Evolutionary conservation across 148 eudicot species (phyloP).

Genomic region (Rhododendron mucronatum): DNA sequence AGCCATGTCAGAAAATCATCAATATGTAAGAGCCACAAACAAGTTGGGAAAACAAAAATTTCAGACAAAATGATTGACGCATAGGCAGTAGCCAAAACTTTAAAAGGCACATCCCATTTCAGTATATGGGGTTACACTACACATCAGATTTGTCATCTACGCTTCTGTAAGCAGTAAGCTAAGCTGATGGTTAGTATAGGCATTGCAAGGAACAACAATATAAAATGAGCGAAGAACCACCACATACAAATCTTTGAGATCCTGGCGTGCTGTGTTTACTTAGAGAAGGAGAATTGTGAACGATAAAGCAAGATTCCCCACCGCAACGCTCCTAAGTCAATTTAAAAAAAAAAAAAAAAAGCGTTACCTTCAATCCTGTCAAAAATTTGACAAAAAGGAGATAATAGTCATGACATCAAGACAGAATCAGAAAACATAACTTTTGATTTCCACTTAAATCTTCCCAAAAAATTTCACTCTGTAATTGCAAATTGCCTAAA

Average conservation of each 20-base stretch:
- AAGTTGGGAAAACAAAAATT: too few species aligned
- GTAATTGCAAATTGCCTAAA: not conserved
- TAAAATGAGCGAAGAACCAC: not conserved
- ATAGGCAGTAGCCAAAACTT: too few species aligned
- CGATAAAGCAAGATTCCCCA: slow-evolving; percentile 43
- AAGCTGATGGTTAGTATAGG: not conserved
- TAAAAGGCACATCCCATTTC: too few species aligned
- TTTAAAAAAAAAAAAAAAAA: not conserved
- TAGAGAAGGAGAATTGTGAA: slow-evolving; percentile 30
- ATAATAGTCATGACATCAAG: not conserved
- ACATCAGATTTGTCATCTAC: too few species aligned
- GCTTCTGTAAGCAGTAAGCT: not conserved
- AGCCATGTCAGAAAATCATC: too few species aligned
- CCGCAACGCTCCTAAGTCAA: slow-evolving; percentile 32
- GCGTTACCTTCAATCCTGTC: not conserved
- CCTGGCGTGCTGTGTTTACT: slow-evolving; percentile 8
- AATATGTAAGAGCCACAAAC: too few species aligned
- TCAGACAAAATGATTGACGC: too few species aligned
- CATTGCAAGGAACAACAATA: not conserved
- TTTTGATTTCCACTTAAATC: not conserved
- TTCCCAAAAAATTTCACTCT: not conserved
- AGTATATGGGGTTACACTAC: too few species aligned
- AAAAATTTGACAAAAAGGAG: not conserved
- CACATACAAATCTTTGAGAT: slow-evolving; percentile 42
- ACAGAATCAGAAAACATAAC: not conserved